Conservation (phyloP, 2,329 filamentous ascomycete species). For the Fusarium irregulare region DNA sequence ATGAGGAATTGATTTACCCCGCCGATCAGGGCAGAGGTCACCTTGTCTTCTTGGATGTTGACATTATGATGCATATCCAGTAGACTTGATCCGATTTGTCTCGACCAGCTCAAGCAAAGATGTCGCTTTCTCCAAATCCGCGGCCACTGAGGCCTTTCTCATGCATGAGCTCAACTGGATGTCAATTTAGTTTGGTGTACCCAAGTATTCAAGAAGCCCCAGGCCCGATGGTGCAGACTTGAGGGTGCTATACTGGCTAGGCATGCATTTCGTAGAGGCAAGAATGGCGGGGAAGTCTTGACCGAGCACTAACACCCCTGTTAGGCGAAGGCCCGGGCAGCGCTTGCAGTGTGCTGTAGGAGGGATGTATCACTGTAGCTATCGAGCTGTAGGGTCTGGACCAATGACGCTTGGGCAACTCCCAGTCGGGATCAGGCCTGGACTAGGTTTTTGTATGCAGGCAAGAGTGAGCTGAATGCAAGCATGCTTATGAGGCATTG, state of each 20-base stretch:
- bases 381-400: constrained; percentile 28
- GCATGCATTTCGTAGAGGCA: not conserved
- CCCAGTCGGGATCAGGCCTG: constrained; percentile 9
- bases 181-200: constrained; percentile 20
- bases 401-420: constrained; percentile 16
- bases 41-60: not conserved
- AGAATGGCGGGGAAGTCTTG: constrained; percentile 4
- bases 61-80: not conserved
- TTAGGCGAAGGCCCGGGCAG: constrained; percentile 11
- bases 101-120: not conserved
- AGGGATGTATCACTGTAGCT: constrained; percentile 17
- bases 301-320: constrained; percentile 6
- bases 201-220: constrained; percentile 19
- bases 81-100: not conserved
- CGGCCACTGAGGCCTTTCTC: constrained; percentile 8
- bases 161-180: constrained; percentile 2
- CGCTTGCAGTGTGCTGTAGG: constrained; percentile 37
- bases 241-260: constrained; percentile 14
- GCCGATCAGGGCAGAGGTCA: not conserved
- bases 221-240: constrained; percentile 23
- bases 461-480: constrained; percentile 24
- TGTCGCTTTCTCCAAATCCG: not conserved
- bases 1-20: not conserved
- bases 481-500: not conserved
- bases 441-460: constrained; percentile 11